Evolutionary conservation across 106 monocot species (phyloP).

Genomic region (Platanthera guangdongensis): DNA sequence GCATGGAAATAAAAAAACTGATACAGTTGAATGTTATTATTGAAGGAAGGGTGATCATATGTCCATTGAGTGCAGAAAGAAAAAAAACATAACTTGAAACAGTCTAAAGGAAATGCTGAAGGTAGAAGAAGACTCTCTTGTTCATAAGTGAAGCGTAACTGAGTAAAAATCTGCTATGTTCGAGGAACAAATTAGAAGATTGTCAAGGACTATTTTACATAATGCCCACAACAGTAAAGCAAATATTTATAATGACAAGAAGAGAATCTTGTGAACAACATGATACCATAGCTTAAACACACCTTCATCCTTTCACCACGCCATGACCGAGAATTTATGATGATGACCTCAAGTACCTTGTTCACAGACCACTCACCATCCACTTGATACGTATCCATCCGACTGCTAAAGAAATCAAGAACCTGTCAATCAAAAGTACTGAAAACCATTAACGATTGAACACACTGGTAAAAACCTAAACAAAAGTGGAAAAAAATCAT

Average conservation of each 20-base stretch:
- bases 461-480: background rate
- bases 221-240: background rate
- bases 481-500: background rate
- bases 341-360: conserved; percentile 78
- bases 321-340: conserved; percentile 89
- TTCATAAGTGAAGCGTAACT: conserved; percentile 94
- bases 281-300: background rate
- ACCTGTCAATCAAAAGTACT: conserved; percentile 41
- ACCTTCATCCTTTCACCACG: conserved; percentile 99
- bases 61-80: too few species aligned
- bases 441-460: background rate
- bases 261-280: background rate
- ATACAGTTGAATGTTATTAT: too few species aligned
- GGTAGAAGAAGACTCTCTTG: conserved; percentile 54
- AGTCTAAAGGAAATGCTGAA: too few species aligned
- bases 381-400: conserved; percentile 77
- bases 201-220: background rate
- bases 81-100: too few species aligned
- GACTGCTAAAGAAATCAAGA: conserved; percentile 92
- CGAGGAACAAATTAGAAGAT: background rate
- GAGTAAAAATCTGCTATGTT: conserved; percentile 78
- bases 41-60: too few species aligned
- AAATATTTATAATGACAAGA: background rate
- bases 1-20: too few species aligned
- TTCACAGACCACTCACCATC: conserved; percentile 93